Evolutionary conservation across 2,329 filamentous ascomycete species (phyloP).

Genomic region (Lasiodiplodia gonubiensis): DNA sequence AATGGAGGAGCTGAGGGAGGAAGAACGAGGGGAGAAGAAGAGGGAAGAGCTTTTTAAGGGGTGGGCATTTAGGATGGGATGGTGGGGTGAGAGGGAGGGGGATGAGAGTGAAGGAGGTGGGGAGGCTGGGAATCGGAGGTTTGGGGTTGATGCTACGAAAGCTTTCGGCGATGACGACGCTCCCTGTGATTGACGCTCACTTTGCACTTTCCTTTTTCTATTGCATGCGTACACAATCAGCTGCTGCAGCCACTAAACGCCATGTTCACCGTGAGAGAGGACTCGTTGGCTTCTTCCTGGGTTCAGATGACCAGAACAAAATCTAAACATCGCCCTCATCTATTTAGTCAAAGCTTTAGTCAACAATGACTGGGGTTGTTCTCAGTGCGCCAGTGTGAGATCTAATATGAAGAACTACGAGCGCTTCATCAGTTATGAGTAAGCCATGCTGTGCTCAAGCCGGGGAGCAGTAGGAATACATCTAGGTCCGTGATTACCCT

Average conservation of each 20-base stretch:
- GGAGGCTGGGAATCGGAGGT: neutral
- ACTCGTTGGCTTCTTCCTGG: too few relatives aligned
- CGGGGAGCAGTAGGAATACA: neutral
- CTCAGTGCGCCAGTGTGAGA: neutral
- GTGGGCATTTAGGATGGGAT: neutral
- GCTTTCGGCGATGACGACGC: too few relatives aligned
- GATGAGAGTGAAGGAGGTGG: neutral
- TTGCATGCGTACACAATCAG: too few relatives aligned
- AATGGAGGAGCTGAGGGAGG: neutral
- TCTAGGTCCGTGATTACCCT: neutral
- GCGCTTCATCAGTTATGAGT: slow-evolving; percentile 1
- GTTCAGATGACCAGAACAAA: too few relatives aligned
- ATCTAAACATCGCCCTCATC: too few relatives aligned
- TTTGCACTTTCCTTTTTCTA: rapidly evolving
- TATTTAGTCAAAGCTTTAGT: too few relatives aligned
- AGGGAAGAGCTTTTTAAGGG: neutral
- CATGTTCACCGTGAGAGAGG: too few relatives aligned
- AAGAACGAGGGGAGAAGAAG: neutral
- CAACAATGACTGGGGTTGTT: too few relatives aligned
- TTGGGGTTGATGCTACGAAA: neutral
- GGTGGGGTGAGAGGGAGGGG: neutral
- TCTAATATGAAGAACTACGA: slow-evolving; percentile 2
- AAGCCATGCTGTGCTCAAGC: neutral
- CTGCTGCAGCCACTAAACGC: too few relatives aligned
- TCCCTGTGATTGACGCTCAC: too few relatives aligned